Conservation (phyloP, 2,329 filamentous ascomycete species). For the Cladophialophora bantiana region DNA sequence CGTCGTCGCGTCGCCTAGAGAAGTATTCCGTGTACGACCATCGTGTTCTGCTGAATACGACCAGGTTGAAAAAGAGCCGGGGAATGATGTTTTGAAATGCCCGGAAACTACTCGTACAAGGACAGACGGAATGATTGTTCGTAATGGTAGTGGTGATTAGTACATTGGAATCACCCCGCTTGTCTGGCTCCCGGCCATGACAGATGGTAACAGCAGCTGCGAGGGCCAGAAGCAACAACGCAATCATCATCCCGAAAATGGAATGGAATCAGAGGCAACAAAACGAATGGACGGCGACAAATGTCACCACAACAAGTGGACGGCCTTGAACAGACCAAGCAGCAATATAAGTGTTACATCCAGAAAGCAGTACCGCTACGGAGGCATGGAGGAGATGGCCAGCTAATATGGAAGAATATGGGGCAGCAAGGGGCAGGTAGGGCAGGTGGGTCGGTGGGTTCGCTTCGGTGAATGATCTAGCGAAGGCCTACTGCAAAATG, state of each 20-base stretch:
- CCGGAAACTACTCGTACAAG: conserved; percentile 10
- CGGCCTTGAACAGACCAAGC: background rate
- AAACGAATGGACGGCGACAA: conserved; percentile 18
- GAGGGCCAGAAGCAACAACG: background rate
- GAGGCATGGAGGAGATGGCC: background rate
- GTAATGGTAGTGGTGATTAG: conserved; percentile 14
- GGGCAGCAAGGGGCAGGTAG: background rate
- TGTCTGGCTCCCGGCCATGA: background rate
- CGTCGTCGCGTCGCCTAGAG: background rate
- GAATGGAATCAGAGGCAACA: background rate
- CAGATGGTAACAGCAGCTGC: background rate
- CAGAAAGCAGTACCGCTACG: background rate
- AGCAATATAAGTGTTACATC: background rate
- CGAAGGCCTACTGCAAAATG: background rate
- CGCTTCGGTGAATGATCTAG: background rate
- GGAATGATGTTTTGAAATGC: background rate
- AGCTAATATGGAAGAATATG: background rate
- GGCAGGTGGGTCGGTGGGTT: background rate
- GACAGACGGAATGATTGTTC: conserved; percentile 11
- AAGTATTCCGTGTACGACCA: background rate
- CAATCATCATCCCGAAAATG: background rate
- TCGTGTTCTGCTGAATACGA: background rate
- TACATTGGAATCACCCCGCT: conserved; percentile 6
- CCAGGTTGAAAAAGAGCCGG: background rate
- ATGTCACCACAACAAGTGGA: conserved; percentile 13